phyloP scores from a whole-genome alignment of 2,329 filamentous ascomycete genomes.

The Didymella arachidicola region DNA sequence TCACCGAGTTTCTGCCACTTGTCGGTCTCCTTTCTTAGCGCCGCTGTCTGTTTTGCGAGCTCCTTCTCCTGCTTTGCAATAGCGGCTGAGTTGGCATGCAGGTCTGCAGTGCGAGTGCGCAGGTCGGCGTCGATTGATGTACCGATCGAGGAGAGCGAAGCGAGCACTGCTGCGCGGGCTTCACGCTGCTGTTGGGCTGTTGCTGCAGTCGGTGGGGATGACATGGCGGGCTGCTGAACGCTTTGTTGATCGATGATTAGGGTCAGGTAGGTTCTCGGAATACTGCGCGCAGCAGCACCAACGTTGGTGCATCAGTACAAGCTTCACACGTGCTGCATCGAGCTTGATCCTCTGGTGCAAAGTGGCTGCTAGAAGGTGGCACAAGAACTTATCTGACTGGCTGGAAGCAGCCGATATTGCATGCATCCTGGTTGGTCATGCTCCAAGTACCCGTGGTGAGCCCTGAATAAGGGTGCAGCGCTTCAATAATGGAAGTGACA shows the following conservation, averaged over 20 bases:
- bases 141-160: constrained; percentile 63
- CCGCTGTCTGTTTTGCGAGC: constrained; percentile 66
- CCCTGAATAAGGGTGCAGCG: background rate
- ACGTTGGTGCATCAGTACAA: constrained; percentile 13
- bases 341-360: constrained; percentile 2
- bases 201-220: constrained; percentile 38
- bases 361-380: constrained; percentile 33
- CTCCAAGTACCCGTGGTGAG: background rate
- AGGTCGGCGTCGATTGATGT: constrained; percentile 75
- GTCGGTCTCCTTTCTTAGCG: constrained; percentile 69
- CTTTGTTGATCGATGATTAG: background rate
- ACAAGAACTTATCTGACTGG: constrained; percentile 36
- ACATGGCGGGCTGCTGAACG: constrained; percentile 28
- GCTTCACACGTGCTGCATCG: constrained; percentile 18
- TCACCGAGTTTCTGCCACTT: constrained; percentile 70
- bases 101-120: constrained; percentile 69
- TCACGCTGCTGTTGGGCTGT: constrained; percentile 53
- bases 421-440: background rate
- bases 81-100: constrained; percentile 73
- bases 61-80: constrained; percentile 73
- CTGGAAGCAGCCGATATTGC: constrained; percentile 6
- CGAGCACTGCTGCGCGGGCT: constrained; percentile 60
- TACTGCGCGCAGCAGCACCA: constrained; percentile 16
- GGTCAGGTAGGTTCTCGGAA: background rate
- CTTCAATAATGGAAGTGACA: background rate